Evolutionary conservation across 2,329 filamentous ascomycete species (phyloP).

Genomic region (Pyrenophora tritici-repentis): DNA sequence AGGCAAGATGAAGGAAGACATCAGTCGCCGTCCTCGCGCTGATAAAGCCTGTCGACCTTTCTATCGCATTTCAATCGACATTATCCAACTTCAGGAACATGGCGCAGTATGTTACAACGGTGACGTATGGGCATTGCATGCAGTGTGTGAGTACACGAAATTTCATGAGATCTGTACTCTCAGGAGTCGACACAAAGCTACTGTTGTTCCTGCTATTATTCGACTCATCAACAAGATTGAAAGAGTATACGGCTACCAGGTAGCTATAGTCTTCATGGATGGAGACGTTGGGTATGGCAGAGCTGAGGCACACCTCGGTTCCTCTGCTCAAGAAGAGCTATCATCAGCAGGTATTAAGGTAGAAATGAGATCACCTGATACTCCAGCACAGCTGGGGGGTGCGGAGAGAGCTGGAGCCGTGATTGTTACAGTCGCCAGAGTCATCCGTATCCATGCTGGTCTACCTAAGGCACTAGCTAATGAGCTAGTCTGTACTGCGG

Average conservation of each 20-base stretch:
- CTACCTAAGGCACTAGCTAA: constrained; percentile 11
- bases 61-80: not conserved
- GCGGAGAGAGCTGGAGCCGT: constrained; percentile 2
- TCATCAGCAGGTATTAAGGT: constrained; percentile 2
- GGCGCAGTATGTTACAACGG: constrained; percentile 8
- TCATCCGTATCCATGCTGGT: constrained; percentile 3
- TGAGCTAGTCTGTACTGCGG: constrained; percentile 9
- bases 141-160: constrained; percentile 1
- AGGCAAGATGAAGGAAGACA: constrained; percentile 6
- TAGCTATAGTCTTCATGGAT: constrained; percentile 1
- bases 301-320: not conserved
- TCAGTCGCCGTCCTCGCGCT: not conserved
- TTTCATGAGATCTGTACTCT: constrained; percentile 1
- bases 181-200: not conserved
- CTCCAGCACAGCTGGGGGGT: constrained; percentile 1
- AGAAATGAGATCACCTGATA: not conserved
- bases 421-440: not conserved
- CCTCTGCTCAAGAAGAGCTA: not conserved
- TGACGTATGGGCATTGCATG: constrained; percentile 1
- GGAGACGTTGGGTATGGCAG: not conserved
- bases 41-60: not conserved
- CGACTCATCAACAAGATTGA: constrained; percentile 1
- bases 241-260: not conserved
- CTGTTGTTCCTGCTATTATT: not conserved
- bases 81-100: constrained; percentile 5